phyloP scores from a whole-genome alignment of 768 basidiomycete species.

The Filobasidium wieringae region DNA sequence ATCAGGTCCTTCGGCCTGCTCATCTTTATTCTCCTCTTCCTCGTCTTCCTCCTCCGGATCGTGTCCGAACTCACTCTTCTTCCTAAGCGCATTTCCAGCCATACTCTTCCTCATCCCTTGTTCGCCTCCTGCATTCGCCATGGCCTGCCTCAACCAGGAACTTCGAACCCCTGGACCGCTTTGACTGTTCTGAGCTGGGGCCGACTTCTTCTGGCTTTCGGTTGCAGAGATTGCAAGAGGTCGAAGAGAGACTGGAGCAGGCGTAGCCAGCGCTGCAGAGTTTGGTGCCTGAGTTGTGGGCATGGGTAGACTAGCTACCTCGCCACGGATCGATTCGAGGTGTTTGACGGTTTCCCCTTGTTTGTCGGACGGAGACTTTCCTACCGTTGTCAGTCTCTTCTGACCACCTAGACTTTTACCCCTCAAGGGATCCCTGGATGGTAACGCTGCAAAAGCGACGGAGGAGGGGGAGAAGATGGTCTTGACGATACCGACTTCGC shows the following conservation, averaged over 20 bases:
- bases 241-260: not conserved
- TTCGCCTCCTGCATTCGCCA: conserved; percentile 20
- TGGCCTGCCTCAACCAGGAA: conserved; percentile 5
- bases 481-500: too few relatives aligned
- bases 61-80: conserved; percentile 6
- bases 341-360: not conserved
- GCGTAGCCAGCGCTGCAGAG: not conserved
- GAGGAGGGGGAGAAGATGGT: conserved; percentile 12
- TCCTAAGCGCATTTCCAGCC: conserved; percentile 1
- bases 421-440: conserved; percentile 4
- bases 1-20: too few relatives aligned
- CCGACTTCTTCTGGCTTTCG: not conserved
- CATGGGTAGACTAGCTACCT: too few relatives aligned
- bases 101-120: conserved; percentile 19
- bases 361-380: conserved; percentile 1
- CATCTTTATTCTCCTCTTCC: conserved; percentile 8
- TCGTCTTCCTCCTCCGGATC: conserved; percentile 1
- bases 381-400: conserved; percentile 2
- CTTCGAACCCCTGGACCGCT: not conserved
- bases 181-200: not conserved
- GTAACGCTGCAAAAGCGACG: conserved; percentile 11
- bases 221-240: not conserved
- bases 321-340: not conserved
- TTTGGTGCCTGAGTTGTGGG: too few relatives aligned
- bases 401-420: conserved; percentile 7